These are phyloP conservation scores for Phyllosticta citrichinensis DNA, from an alignment of 2,329 filamentous ascomycete genomes.

Conservation along the genomic window DNA sequence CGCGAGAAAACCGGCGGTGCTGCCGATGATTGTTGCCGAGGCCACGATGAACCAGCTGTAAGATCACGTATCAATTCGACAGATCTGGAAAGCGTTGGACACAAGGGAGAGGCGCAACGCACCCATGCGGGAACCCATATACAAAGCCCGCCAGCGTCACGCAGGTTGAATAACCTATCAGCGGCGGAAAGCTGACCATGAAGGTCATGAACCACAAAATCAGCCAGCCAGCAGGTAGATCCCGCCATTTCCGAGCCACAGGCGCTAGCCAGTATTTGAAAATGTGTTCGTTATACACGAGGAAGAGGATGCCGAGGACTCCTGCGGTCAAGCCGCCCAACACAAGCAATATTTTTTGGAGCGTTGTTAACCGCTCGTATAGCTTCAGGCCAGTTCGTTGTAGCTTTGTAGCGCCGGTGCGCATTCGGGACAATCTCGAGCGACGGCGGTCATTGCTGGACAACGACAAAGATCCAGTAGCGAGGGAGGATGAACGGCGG, in stretches of 20 bases:
- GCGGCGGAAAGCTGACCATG: constrained; percentile 69
- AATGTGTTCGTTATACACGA: constrained; percentile 70
- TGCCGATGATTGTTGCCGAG: constrained; percentile 67
- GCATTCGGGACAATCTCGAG: constrained; percentile 29
- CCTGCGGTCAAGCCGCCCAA: constrained; percentile 41
- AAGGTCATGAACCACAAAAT: constrained; percentile 70
- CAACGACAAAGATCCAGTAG: constrained; percentile 11
- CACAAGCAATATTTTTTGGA: constrained; percentile 53
- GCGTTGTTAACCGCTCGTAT: constrained; percentile 46
- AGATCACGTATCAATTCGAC: not conserved
- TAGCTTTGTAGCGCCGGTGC: constrained; percentile 34
- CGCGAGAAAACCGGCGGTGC: constrained; percentile 67
- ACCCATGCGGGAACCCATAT: constrained; percentile 62
- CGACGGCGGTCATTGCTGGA: constrained; percentile 19
- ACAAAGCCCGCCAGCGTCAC: constrained; percentile 61
- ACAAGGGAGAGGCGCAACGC: constrained; percentile 30
- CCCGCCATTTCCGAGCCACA: constrained; percentile 65
- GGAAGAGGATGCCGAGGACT: constrained; percentile 54
- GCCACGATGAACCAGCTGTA: constrained; percentile 74
- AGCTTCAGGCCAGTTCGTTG: constrained; percentile 37
- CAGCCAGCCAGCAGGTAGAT: constrained; percentile 58
- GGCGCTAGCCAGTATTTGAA: constrained; percentile 62
- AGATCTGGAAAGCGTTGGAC: not conserved
- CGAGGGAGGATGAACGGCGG: constrained; percentile 31
- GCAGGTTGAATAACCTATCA: constrained; percentile 78